Evolutionary conservation across 23 red algal species (phyloP).

Genomic region (Gracilariopsis chorda): DNA sequence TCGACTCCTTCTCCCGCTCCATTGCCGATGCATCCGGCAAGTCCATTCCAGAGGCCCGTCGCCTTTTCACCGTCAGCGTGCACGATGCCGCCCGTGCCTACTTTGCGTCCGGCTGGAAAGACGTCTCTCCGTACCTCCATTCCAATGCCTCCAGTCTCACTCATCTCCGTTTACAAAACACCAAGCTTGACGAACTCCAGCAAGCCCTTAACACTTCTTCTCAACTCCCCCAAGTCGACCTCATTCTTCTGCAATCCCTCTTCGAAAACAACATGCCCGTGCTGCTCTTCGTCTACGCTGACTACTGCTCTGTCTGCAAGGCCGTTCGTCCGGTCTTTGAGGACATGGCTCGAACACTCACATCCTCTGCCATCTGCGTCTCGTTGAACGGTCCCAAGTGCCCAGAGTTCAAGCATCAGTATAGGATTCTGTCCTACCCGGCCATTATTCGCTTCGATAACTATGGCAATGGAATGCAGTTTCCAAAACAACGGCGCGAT

Average conservation of each 20-base stretch:
- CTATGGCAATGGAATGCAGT: neutral
- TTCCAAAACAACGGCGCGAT: slow-evolving; percentile 1
- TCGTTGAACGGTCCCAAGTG: slow-evolving; percentile 51
- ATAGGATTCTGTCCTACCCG: slow-evolving; percentile 50
- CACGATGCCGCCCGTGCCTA: slow-evolving; percentile 30
- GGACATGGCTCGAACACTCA: slow-evolving; percentile 1
- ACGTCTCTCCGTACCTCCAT: slow-evolving; percentile 21
- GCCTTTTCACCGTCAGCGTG: slow-evolving; percentile 18
- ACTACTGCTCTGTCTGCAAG: slow-evolving; percentile 70
- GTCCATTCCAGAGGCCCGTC: slow-evolving; percentile 41
- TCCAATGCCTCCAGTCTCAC: slow-evolving; percentile 28
- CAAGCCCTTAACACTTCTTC: neutral
- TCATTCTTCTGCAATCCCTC: slow-evolving; percentile 29
- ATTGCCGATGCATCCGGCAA: slow-evolving; percentile 39
- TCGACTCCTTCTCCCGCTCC: slow-evolving; percentile 40
- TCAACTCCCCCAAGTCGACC: slow-evolving; percentile 23
- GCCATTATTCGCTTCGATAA: slow-evolving; percentile 40
- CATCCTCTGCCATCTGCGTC: slow-evolving; percentile 23
- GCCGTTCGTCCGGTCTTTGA: slow-evolving; percentile 56
- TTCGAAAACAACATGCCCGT: slow-evolving; percentile 31
- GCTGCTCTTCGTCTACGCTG: slow-evolving; percentile 52
- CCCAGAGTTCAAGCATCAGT: slow-evolving; percentile 43
- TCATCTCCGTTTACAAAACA: slow-evolving; percentile 32
- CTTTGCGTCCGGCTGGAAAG: slow-evolving; percentile 39
- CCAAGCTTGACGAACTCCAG: neutral